These are phyloP conservation scores for Umbelopsis ramanniana DNA, from an alignment of 192 early-diverging fungal species.

Conservation along the genomic window DNA sequence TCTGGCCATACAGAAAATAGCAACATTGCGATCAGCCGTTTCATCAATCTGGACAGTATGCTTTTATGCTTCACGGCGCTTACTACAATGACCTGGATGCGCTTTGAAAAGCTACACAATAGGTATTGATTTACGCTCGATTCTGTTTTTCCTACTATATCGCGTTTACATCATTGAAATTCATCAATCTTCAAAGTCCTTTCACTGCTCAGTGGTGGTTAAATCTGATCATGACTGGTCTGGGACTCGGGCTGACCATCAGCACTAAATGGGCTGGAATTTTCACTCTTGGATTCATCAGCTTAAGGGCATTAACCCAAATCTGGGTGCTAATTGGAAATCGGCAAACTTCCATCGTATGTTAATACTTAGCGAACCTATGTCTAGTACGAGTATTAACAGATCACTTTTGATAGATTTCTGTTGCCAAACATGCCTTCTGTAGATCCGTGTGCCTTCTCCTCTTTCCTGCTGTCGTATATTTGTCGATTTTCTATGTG, in stretches of 20 bases:
- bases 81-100: conserved; percentile 80
- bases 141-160: neutral
- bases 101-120: conserved; percentile 66
- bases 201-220: conserved; percentile 77
- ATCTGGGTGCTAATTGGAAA: conserved; percentile 86
- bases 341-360: conserved; percentile 49
- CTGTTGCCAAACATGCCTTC: conserved; percentile 65
- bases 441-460: conserved; percentile 87
- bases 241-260: conserved; percentile 69
- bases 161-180: neutral
- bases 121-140: neutral
- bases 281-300: conserved; percentile 85
- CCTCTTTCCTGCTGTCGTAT: conserved; percentile 75
- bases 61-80: conserved; percentile 84
- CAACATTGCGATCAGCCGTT: conserved; percentile 83
- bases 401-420: too few species aligned
- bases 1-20: conserved; percentile 67
- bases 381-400: too few species aligned
- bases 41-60: conserved; percentile 89
- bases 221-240: conserved; percentile 86
- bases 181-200: conserved; percentile 47
- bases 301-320: conserved; percentile 80
- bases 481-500: conserved; percentile 84
- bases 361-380: neutral
- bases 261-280: conserved; percentile 97